phyloP scores from a whole-genome alignment of 2,329 filamentous ascomycete genomes.

The Colletotrichum plurivorum region DNA sequence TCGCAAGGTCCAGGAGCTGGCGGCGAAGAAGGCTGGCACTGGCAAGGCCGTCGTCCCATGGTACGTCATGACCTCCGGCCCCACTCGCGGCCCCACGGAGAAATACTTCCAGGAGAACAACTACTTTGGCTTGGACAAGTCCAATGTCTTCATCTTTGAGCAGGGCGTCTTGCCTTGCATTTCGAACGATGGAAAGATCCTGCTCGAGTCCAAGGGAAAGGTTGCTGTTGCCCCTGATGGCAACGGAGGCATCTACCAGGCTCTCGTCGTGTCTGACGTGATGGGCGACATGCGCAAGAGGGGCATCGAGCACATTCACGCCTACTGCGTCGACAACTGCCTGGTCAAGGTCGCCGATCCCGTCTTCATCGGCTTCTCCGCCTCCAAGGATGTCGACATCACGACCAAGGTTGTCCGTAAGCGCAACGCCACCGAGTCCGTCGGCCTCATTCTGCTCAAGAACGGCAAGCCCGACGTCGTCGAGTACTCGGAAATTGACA shows the following conservation, averaged over 20 bases:
- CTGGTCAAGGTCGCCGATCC: conserved; percentile 99
- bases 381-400: conserved; percentile 90
- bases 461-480: conserved; percentile 97
- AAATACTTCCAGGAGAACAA: conserved; percentile 90
- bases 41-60: conserved; percentile 82
- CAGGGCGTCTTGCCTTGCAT: conserved; percentile 97
- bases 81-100: conserved; percentile 92
- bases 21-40: conserved; percentile 73
- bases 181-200: conserved; percentile 96
- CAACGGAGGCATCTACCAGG: conserved; percentile 97
- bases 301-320: conserved; percentile 94
- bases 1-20: conserved; percentile 85
- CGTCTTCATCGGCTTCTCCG: conserved; percentile 93
- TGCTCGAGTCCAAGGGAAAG: conserved; percentile 91
- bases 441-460: conserved; percentile 94
- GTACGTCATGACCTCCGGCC: conserved; percentile 99
- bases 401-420: conserved; percentile 99
- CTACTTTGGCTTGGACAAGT: conserved; percentile 89
- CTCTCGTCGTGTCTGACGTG: conserved; percentile 83
- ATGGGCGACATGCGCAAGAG: conserved; percentile 90
- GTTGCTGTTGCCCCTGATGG: conserved; percentile 96
- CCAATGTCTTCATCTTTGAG: conserved; percentile 94
- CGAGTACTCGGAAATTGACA: conserved; percentile 97
- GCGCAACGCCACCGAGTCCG: conserved; percentile 94
- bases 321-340: conserved; percentile 99